These are phyloP conservation scores for Penicillium italicum DNA, from an alignment of 2,329 filamentous ascomycete genomes.

Conservation along the genomic window DNA sequence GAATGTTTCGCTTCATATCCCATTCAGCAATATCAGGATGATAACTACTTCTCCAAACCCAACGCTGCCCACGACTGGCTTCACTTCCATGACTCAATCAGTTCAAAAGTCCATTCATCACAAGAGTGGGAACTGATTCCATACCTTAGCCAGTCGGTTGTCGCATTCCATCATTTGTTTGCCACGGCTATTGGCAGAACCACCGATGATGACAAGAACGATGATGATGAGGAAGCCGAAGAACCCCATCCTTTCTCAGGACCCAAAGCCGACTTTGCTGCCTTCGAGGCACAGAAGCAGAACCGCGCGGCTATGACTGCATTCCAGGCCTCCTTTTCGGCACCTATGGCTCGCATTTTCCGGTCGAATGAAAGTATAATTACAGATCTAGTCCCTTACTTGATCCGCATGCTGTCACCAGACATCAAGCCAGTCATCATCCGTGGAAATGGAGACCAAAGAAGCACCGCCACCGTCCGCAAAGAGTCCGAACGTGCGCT, in stretches of 20 bases:
- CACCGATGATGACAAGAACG: constrained; percentile 45
- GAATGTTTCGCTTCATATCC: constrained; percentile 86
- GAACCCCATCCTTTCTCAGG: constrained; percentile 73
- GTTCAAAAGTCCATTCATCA: constrained; percentile 70
- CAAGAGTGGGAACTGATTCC: constrained; percentile 91
- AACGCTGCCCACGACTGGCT: constrained; percentile 89
- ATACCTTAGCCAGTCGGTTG: constrained; percentile 79
- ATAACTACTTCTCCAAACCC: constrained; percentile 85
- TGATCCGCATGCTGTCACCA: constrained; percentile 78
- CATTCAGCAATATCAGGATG: constrained; percentile 85
- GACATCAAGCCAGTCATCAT: constrained; percentile 89
- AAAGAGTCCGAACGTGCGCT: constrained; percentile 80
- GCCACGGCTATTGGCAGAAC: constrained; percentile 61
- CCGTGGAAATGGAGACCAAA: constrained; percentile 61
- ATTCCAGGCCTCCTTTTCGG: constrained; percentile 68
- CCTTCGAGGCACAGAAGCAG: constrained; percentile 74
- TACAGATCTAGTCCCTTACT: constrained; percentile 78
- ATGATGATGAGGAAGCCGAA: constrained; percentile 45
- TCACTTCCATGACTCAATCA: constrained; percentile 83
- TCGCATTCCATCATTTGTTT: constrained; percentile 90
- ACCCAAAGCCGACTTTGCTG: constrained; percentile 74
- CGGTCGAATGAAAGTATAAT: constrained; percentile 73
- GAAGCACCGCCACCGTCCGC: constrained; percentile 75
- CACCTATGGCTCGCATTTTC: constrained; percentile 71
- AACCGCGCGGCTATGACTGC: constrained; percentile 70